Percentiles rank a stretch among this genome's conserved stretches.
Conservation (phyloP, 2,329 filamentous ascomycete genomes). For the Scortechinia acanthostroma region DNA sequence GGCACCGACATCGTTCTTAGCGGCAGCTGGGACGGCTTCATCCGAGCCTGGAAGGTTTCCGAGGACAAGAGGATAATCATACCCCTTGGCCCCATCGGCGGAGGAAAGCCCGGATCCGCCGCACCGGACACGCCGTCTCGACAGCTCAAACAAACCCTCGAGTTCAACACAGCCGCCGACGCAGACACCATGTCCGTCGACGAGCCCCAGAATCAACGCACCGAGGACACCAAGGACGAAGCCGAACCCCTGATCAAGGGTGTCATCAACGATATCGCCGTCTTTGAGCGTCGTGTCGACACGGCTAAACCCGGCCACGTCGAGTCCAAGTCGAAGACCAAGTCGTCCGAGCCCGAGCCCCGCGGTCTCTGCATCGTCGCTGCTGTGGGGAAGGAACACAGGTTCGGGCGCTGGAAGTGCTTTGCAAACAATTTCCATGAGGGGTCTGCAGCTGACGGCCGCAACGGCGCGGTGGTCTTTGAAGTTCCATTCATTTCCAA, state of each 20-base stretch:
- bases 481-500: constrained; percentile 2
- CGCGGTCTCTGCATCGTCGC: background rate
- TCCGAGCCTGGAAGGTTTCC: background rate
- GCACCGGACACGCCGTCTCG: background rate
- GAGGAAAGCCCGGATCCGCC: background rate
- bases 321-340: background rate
- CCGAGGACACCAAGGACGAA: background rate
- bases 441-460: background rate
- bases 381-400: background rate
- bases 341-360: background rate
- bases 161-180: background rate
- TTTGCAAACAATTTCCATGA: background rate
- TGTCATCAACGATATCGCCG: constrained; percentile 1
- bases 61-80: background rate
- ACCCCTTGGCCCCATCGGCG: background rate
- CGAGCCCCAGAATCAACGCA: background rate
- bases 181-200: background rate
- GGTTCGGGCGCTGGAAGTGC: background rate
- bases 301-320: background rate
- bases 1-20: constrained; percentile 2
- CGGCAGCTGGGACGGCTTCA: background rate
- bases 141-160: background rate
- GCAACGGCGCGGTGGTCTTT: background rate
- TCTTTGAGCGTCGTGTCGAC: background rate
- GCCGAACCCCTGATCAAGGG: background rate